phyloP scores from a whole-genome alignment of 2,329 filamentous ascomycete genomes.

The Penicillium carneum region DNA sequence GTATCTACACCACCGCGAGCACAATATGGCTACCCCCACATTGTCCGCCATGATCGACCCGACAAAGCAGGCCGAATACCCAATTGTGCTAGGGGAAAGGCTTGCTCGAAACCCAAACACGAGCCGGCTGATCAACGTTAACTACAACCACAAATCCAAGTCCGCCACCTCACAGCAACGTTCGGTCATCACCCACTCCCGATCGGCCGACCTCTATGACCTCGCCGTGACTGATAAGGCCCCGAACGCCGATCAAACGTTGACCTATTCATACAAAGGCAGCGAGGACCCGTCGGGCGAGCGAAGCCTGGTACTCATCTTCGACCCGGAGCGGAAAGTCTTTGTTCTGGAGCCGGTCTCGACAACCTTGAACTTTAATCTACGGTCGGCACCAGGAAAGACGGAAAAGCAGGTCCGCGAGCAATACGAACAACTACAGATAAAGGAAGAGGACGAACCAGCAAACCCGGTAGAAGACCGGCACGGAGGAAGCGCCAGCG shows the following conservation, averaged over 20 bases:
- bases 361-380: slow-evolving; percentile 86
- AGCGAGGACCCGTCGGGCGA: slow-evolving; percentile 49
- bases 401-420: slow-evolving; percentile 69
- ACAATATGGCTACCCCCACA: slow-evolving; percentile 45
- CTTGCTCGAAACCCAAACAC: slow-evolving; percentile 43
- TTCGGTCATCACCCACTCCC: slow-evolving; percentile 47
- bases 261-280: slow-evolving; percentile 52
- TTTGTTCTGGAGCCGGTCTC: slow-evolving; percentile 84
- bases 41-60: slow-evolving; percentile 52
- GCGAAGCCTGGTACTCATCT: slow-evolving; percentile 66
- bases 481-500: slow-evolving; percentile 40
- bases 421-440: slow-evolving; percentile 70
- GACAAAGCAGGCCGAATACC: slow-evolving; percentile 56
- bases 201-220: slow-evolving; percentile 49
- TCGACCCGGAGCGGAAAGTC: slow-evolving; percentile 74
- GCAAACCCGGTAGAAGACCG: slow-evolving; percentile 44
- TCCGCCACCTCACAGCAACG: slow-evolving; percentile 49
- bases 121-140: slow-evolving; percentile 49
- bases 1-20: slow-evolving; percentile 13
- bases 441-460: slow-evolving; percentile 48
- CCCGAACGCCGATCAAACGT: slow-evolving; percentile 47
- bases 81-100: slow-evolving; percentile 55
- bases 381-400: slow-evolving; percentile 73
- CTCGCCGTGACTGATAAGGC: slow-evolving; percentile 54
- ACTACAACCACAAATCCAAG: slow-evolving; percentile 58